phyloP scores from a whole-genome alignment of 164 flowering plant species.

The Houttuynia cordata region DNA sequence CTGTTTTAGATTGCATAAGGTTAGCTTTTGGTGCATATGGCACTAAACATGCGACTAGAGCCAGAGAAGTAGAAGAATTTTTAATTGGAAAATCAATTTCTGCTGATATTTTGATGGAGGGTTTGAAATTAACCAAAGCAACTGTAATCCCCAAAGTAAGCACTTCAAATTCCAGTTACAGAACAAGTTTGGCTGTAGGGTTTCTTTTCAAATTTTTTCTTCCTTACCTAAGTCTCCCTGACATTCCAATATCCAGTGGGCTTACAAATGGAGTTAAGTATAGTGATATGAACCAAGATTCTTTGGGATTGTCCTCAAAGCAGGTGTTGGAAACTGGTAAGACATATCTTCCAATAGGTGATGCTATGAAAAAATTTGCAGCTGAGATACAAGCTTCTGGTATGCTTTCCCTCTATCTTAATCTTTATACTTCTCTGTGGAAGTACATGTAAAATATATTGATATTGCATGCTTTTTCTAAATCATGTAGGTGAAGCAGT shows the following conservation, averaged over 20 bases:
- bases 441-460: background rate
- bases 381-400: conserved; percentile 90
- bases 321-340: conserved; percentile 44
- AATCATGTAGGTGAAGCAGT: conserved; percentile 73
- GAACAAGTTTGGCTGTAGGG: conserved; percentile 68
- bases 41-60: conserved; percentile 59
- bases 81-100: conserved; percentile 40
- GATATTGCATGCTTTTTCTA: background rate
- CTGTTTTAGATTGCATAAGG: conserved; percentile 28
- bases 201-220: conserved; percentile 34
- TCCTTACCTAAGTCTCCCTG: conserved; percentile 5
- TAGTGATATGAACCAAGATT: conserved; percentile 5
- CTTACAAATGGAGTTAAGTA: background rate
- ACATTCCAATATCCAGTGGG: conserved; percentile 4
- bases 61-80: conserved; percentile 54
- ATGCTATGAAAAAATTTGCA: conserved; percentile 50
- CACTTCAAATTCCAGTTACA: conserved; percentile 42
- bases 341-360: conserved; percentile 64
- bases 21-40: conserved; percentile 88
- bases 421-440: background rate
- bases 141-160: conserved; percentile 47
- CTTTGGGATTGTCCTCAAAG: conserved; percentile 40
- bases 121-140: conserved; percentile 32
- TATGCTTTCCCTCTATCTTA: conserved; percentile 3
- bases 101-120: conserved; percentile 34